These are phyloP conservation scores for Onygenales sp. DNA, from an alignment of 2,329 filamentous ascomycete species.

Conservation along the genomic window DNA sequence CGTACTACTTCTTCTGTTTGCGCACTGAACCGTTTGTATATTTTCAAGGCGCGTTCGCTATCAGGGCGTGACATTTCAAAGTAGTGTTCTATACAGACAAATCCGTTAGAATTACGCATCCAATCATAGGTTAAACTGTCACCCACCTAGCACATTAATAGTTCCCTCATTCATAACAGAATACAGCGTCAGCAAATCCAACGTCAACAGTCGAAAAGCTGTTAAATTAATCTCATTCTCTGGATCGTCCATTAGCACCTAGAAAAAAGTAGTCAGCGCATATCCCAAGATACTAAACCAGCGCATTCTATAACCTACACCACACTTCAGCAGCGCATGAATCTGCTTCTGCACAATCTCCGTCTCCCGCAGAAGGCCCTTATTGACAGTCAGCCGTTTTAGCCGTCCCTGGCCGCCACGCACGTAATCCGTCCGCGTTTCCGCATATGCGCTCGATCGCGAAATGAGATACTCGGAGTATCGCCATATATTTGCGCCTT, in stretches of 20 bases:
- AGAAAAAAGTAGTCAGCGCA: conserved; percentile 13
- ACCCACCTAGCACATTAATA: conserved; percentile 85
- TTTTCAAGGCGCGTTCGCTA: conserved; percentile 79
- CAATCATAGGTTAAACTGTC: not conserved
- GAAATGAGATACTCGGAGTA: conserved; percentile 82
- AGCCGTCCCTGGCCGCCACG: conserved; percentile 70
- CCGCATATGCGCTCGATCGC: conserved; percentile 69
- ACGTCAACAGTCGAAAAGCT: conserved; percentile 80
- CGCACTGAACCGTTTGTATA: conserved; percentile 84
- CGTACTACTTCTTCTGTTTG: conserved; percentile 90
- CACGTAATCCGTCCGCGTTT: conserved; percentile 86
- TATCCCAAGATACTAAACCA: not conserved
- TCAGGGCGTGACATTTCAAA: conserved; percentile 97
- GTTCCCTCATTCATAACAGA: conserved; percentile 94
- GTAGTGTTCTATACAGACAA: conserved; percentile 61
- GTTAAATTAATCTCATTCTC: conserved; percentile 96
- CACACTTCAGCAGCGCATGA: conserved; percentile 74
- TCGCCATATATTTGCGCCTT: conserved; percentile 86
- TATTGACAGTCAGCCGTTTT: conserved; percentile 80
- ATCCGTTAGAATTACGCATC: not conserved
- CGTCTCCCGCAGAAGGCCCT: conserved; percentile 83
- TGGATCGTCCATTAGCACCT: conserved; percentile 78
- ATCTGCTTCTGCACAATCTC: conserved; percentile 86
- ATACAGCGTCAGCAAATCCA: conserved; percentile 83
- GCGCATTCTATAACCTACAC: conserved; percentile 49